A percentile compares a stretch with the other conserved stretches of the same genome.
phyloP scores from a whole-genome alignment of 768 basidiomycete species.

The Strobilomyces dryophilus region DNA sequence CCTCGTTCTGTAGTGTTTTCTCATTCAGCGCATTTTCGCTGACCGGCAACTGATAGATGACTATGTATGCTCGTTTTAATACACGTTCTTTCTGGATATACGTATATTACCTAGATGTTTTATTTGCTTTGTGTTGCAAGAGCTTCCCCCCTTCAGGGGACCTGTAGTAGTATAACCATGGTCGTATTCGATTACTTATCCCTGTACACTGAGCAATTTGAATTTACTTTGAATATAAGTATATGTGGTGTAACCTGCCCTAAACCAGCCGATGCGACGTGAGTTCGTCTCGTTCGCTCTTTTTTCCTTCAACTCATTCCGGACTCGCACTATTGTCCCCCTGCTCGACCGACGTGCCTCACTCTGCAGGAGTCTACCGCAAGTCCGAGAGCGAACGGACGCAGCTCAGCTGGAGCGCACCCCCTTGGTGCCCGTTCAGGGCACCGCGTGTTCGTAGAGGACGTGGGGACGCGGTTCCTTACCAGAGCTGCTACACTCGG shows the following conservation, averaged over 20 bases:
- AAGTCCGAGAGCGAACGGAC: constrained; percentile 28
- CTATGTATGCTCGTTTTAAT: constrained; percentile 20
- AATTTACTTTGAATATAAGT: too few relatives aligned
- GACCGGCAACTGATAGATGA: constrained; percentile 3
- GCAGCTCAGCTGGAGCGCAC: constrained; percentile 28
- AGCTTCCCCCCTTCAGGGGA: not conserved
- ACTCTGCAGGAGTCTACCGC: constrained; percentile 34
- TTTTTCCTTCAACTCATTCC: constrained; percentile 24
- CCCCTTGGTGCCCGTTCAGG: constrained; percentile 2
- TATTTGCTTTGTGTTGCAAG: constrained; percentile 1
- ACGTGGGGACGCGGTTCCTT: constrained; percentile 27
- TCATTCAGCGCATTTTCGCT: not conserved
- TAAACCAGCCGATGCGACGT: constrained; percentile 2
- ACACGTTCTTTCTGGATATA: constrained; percentile 18
- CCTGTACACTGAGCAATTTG: too few relatives aligned
- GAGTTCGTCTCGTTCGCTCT: fast-evolving
- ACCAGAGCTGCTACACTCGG: constrained; percentile 32
- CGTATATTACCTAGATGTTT: not conserved
- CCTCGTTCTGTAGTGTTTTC: not conserved
- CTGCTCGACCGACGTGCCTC: constrained; percentile 14
- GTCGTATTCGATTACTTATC: too few relatives aligned
- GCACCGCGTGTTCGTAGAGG: not conserved
- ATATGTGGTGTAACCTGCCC: too few relatives aligned
- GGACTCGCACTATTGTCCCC: constrained; percentile 38
- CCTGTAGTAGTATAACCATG: not conserved